Evolutionary conservation across 2,329 filamentous ascomycete genomes (phyloP).

Genomic region (Ceratocystis colombiana): DNA sequence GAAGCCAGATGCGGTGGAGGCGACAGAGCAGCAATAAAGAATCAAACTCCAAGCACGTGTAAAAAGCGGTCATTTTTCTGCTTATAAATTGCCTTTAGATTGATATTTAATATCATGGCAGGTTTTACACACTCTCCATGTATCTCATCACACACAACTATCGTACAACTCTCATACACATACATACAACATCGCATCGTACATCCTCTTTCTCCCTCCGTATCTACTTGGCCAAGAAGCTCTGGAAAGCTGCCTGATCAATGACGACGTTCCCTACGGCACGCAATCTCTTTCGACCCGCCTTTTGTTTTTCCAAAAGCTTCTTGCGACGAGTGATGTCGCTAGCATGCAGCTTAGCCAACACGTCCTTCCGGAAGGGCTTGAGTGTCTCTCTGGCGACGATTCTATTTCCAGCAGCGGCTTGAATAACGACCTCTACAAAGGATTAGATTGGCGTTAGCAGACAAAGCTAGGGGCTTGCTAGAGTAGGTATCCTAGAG

Average conservation of each 20-base stretch:
- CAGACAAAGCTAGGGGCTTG: not conserved
- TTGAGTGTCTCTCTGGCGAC: conserved; percentile 91
- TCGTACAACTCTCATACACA: conserved; percentile 17
- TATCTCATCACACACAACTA: conserved; percentile 23
- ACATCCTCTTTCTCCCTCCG: not conserved
- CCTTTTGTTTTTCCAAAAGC: conserved; percentile 92
- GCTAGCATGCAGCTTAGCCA: conserved; percentile 84
- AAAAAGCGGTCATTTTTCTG: not conserved
- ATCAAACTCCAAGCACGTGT: not conserved
- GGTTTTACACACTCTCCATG: not conserved
- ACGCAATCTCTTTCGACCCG: conserved; percentile 77
- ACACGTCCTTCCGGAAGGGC: conserved; percentile 89
- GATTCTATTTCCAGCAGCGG: conserved; percentile 69
- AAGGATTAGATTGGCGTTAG: not conserved
- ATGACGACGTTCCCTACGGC: conserved; percentile 88
- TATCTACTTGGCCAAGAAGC: conserved; percentile 68
- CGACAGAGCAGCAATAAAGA: not conserved
- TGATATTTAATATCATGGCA: conserved; percentile 9
- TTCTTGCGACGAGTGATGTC: conserved; percentile 77
- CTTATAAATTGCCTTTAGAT: conserved; percentile 7
- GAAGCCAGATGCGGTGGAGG: conserved; percentile 12
- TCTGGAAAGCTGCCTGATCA: conserved; percentile 90
- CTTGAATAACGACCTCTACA: conserved; percentile 82
- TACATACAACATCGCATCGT: not conserved
- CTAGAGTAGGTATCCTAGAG: not conserved